Base-by-base conservation (phyloP, 2,329 filamentous ascomycete species). In the Ceratocystis huliohia region DNA sequence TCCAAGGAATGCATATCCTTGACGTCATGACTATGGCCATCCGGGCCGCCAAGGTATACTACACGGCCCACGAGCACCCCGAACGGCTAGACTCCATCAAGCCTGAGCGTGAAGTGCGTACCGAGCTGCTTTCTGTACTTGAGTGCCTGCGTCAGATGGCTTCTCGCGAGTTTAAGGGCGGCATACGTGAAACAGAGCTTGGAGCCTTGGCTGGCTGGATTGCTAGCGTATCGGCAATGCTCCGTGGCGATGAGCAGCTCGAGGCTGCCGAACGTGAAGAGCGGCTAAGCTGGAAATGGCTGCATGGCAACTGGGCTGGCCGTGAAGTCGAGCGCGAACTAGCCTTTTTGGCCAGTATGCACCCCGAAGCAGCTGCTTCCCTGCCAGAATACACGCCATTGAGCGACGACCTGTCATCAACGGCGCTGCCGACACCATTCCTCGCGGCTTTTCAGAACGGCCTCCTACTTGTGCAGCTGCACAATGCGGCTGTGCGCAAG, bases 21-120 rank as follows among this genome's bases (percentile, higher is more conserved):
- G 93, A 97, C 74, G 86, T 96, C 65, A 88, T 94, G 73, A 99
- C 94, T 0, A 81, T 97, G 65, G 93, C 93, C n/a, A 97, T 99
- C 70, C 85, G 91, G 64, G 91, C 93, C 1, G 94, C 94, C 64
- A 96, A 95, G 77, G 87, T 95, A 72, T 99, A 97, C 77, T 97
- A 99, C 76, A 96, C 92, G 0, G 84, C 91, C 3, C 94, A 97
- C 74, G 89, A 95, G 72, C 82, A 92, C 65, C 91, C 92, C 1
- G 88, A 94, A 71, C 86, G 89, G 46, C 80, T 97, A 20, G 90
- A 94, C 72, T 79, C 88, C 33, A 95, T 97, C 76, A 92, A 90
- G 75, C 86, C 90, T 0, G 94, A 99, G 75, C 89, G 88, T 69
- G 83, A 88, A 70, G 88, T 99, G 61, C 86, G 94, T 53, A 81